These are phyloP conservation scores for Vigna angularis DNA, from an alignment of 306 rosid genomes.

Conservation along the genomic window DNA sequence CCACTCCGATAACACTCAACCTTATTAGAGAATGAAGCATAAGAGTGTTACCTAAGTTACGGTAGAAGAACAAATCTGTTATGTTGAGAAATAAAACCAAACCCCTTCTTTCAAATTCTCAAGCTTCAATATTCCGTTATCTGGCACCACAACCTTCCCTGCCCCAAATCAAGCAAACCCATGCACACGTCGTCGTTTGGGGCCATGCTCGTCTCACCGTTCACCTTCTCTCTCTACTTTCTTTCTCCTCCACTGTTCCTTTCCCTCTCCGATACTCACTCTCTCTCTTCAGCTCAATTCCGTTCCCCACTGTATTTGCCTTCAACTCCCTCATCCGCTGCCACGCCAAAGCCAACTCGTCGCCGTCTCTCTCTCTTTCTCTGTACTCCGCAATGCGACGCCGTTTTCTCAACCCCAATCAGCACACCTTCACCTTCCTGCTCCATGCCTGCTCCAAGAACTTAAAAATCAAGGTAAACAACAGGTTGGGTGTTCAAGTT, in stretches of 20 bases:
- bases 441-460: slow-evolving; percentile 62
- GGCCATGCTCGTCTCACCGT: not conserved
- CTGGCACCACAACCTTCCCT: not conserved
- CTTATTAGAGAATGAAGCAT: no score
- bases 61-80: not conserved
- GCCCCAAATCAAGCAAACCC: not conserved
- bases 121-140: not conserved
- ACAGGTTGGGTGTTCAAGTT: slow-evolving; percentile 52
- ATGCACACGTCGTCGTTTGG: slow-evolving; percentile 4
- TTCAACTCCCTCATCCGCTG: slow-evolving; percentile 75
- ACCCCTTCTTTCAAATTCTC: not conserved
- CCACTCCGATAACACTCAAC: no score
- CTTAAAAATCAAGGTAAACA: not conserved
- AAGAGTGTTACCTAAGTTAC: no score
- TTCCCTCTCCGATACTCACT: not conserved
- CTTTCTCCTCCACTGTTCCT: not conserved
- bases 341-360: slow-evolving; percentile 26
- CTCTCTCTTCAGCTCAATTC: not conserved
- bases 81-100: not conserved
- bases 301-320: slow-evolving; percentile 50
- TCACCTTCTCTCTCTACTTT: slow-evolving; percentile 13
- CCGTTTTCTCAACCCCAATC: slow-evolving; percentile 57
- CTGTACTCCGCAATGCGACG: slow-evolving; percentile 57
- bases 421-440: slow-evolving; percentile 74
- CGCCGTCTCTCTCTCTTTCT: slow-evolving; percentile 18